Evolutionary conservation across 352 stramenopile genomes (phyloP).

Genomic region (Pythium plurisporium): DNA sequence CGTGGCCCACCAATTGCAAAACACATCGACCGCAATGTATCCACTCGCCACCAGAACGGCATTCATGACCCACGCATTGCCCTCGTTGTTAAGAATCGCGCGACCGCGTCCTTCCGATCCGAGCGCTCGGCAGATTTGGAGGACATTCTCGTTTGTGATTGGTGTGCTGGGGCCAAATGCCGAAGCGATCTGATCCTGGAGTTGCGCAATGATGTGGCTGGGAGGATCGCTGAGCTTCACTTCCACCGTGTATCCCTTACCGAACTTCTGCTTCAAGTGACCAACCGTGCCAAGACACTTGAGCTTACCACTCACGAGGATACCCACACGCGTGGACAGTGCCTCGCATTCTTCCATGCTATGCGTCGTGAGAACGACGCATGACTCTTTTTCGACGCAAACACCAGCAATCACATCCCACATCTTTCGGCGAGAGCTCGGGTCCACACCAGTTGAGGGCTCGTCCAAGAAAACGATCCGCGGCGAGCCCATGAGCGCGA

Average conservation of each 20-base stretch:
- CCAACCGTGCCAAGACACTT: conserved; percentile 57
- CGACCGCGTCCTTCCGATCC: conserved; percentile 26
- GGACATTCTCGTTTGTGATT: conserved; percentile 3
- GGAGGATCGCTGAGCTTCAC: conserved; percentile 39
- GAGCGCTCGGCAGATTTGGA: conserved; percentile 29
- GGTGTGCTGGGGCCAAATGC: background rate
- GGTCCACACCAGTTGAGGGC: conserved; percentile 92
- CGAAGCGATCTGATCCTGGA: conserved; percentile 17
- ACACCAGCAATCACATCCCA: conserved; percentile 86
- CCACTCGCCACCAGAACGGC: conserved; percentile 51
- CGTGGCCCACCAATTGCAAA: conserved; percentile 16
- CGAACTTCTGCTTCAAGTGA: conserved; percentile 91
- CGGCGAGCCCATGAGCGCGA: conserved; percentile 92
- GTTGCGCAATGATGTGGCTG: conserved; percentile 10
- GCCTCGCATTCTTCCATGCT: conserved; percentile 36
- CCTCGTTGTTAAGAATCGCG: conserved; percentile 76
- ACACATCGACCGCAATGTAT: conserved; percentile 15
- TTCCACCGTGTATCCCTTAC: conserved; percentile 83
- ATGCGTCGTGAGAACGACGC: conserved; percentile 41
- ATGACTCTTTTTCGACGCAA: conserved; percentile 26
- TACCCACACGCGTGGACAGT: conserved; percentile 35
- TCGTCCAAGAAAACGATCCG: conserved; percentile 96
- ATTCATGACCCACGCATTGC: background rate
- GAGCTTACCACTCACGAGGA: conserved; percentile 29
- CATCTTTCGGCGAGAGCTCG: conserved; percentile 86